Percentiles rank a stretch among this genome's conserved stretches.
Conservation (phyloP, 2,329 filamentous ascomycete genomes). For the Reticulascus tulasneorum region DNA sequence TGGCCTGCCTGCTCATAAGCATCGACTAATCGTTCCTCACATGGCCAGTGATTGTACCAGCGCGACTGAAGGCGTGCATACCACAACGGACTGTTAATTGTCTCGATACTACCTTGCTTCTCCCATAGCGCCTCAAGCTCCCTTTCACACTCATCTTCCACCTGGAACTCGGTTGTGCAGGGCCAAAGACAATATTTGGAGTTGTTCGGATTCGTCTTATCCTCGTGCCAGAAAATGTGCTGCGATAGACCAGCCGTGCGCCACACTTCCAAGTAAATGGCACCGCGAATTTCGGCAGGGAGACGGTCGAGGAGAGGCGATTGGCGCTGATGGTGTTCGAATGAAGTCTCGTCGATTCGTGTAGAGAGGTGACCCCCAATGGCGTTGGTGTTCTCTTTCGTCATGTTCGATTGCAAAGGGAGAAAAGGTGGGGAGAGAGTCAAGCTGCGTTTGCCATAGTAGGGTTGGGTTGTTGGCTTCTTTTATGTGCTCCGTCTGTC, state of each 20-base stretch:
- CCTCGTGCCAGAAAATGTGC: slow-evolving; percentile 10
- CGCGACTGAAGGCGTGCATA: neutral
- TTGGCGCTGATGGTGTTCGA: too few relatives aligned
- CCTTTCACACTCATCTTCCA: slow-evolving; percentile 3
- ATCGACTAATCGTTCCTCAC: slow-evolving; percentile 1
- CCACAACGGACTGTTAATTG: neutral
- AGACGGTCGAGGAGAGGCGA: slow-evolving; percentile 6
- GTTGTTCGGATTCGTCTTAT: neutral
- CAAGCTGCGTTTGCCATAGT: too few relatives aligned
- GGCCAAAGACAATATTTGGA: slow-evolving; percentile 12
- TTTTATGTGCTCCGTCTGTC: too few relatives aligned
- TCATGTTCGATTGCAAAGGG: too few relatives aligned
- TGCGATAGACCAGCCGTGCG: slow-evolving; percentile 7
- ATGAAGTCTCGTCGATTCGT: too few relatives aligned
- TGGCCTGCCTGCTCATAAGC: too few relatives aligned
- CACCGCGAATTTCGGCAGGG: slow-evolving; percentile 12
- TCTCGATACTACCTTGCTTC: neutral
- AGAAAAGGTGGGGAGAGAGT: too few relatives aligned
- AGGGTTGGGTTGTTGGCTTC: too few relatives aligned
- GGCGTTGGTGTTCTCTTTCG: too few relatives aligned
- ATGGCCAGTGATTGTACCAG: slow-evolving; percentile 8
- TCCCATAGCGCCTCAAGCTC: slow-evolving; percentile 2
- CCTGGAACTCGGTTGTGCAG: slow-evolving; percentile 8
- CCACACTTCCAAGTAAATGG: slow-evolving; percentile 14
- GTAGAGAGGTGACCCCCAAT: too few relatives aligned